Percentiles rank a stretch among this genome's conserved stretches.
These are phyloP conservation scores for Cucurbita moschata DNA, from an alignment of 306 rosid genomes.

Conservation along the genomic window DNA sequence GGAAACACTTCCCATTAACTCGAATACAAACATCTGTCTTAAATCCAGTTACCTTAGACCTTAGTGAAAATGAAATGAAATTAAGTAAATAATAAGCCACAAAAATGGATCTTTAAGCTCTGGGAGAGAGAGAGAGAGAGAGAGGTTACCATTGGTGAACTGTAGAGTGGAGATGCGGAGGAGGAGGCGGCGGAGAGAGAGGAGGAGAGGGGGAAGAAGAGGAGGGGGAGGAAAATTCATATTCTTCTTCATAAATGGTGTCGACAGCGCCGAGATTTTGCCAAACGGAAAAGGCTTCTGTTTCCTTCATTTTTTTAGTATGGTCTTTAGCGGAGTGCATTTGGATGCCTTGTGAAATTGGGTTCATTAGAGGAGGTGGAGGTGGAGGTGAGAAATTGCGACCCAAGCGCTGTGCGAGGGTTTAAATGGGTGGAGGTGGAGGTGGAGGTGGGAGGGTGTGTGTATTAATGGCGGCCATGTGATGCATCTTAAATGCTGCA, in stretches of 20 bases:
- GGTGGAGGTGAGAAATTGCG: no score
- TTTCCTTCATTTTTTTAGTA: not conserved
- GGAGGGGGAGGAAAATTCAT: conserved; percentile 42
- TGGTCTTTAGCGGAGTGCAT: not conserved
- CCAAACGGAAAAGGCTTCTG: conserved; percentile 16
- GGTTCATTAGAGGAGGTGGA: no score
- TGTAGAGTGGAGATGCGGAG: conserved; percentile 20
- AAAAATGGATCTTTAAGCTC: not conserved
- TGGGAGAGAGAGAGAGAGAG: not conserved
- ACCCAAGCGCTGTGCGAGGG: no score
- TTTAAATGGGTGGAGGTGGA: not conserved
- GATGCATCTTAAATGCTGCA: conserved; percentile 5
- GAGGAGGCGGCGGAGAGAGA: conserved; percentile 20
- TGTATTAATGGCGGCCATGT: conserved; percentile 11
- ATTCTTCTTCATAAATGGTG: conserved; percentile 75
- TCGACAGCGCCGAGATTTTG: conserved; percentile 43
- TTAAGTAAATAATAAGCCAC: not conserved
- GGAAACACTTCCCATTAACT: conserved; percentile 61
- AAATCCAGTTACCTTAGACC: conserved; percentile 35
- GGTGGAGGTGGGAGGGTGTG: conserved; percentile 1
- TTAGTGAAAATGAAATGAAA: not conserved
- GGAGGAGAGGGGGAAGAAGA: conserved; percentile 52
- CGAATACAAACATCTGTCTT: conserved; percentile 41
- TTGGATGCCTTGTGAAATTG: not conserved
- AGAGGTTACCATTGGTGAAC: conserved; percentile 42